Conservation (phyloP, 495 filamentous ascomycete genomes). For the Xylaria intraflava region DNA sequence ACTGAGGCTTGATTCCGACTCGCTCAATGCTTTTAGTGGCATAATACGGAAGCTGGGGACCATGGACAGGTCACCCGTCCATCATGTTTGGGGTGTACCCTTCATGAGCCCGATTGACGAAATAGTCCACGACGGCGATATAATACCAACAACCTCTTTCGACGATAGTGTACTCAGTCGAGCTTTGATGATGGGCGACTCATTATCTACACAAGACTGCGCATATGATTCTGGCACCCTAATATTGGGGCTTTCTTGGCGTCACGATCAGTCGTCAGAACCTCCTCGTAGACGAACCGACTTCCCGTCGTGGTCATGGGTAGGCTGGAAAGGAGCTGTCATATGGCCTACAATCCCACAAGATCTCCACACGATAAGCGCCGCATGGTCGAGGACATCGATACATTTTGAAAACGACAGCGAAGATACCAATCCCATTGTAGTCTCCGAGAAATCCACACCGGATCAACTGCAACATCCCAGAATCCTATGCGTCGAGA, state of each 20-base stretch:
- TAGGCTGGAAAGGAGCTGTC: constrained; percentile 15
- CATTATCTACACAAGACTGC: too few species aligned
- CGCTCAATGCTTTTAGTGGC: constrained; percentile 20
- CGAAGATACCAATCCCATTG: too few species aligned
- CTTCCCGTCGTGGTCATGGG: constrained; percentile 25
- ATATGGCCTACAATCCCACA: not conserved
- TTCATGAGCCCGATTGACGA: constrained; percentile 11
- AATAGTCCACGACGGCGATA: not conserved
- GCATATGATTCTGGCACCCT: constrained; percentile 1
- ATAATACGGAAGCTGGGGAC: constrained; percentile 11
- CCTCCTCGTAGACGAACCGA: constrained; percentile 15
- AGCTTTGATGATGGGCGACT: too few species aligned
- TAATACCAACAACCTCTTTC: not conserved
- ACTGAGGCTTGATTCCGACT: constrained; percentile 19
- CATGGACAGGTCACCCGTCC: not conserved
- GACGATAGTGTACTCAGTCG: too few species aligned
- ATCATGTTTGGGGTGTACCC: constrained; percentile 9
- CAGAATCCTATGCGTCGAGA: too few species aligned
- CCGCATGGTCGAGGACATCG: not conserved
- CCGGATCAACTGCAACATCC: too few species aligned
- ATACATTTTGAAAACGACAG: not conserved
- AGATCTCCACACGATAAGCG: not conserved
- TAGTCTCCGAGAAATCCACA: too few species aligned
- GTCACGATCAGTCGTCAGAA: not conserved
- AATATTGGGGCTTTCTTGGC: constrained; percentile 3